These are phyloP conservation scores for Lanmaoa rubissima DNA, from an alignment of 768 basidiomycete species.

Conservation along the genomic window DNA sequence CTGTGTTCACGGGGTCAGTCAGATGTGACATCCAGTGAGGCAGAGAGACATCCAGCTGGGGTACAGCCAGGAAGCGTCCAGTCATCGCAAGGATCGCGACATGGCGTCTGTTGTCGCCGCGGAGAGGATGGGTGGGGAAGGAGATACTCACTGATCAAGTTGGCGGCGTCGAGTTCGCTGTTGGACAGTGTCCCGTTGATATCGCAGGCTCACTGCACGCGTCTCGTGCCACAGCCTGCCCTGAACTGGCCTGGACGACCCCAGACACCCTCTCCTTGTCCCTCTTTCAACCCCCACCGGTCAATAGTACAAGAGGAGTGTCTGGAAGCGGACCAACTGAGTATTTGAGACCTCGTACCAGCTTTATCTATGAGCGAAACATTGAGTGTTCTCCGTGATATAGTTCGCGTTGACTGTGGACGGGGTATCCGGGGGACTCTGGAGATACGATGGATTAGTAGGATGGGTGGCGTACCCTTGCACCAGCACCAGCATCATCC, in stretches of 20 bases:
- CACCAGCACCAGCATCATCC: conserved; percentile 14
- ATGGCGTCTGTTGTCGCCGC: background rate
- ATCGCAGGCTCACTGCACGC: background rate
- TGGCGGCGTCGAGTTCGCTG: conserved; percentile 20
- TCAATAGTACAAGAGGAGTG: background rate
- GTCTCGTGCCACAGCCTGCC: conserved; percentile 21
- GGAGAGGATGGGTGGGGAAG: background rate
- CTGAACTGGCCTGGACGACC: conserved; percentile 25
- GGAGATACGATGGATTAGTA: background rate
- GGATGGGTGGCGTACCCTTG: background rate
- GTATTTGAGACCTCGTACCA: background rate
- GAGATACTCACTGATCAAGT: conserved; percentile 39
- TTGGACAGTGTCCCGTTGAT: conserved; percentile 11
- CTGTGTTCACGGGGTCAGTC: conserved; percentile 30
- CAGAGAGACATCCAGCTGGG: conserved; percentile 49
- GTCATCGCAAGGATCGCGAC: conserved; percentile 1
- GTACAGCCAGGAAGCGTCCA: background rate
- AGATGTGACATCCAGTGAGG: conserved; percentile 41
- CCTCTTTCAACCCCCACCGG: background rate
- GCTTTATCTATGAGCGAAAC: background rate
- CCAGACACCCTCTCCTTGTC: conserved; percentile 23
- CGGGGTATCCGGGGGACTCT: conserved; percentile 20
- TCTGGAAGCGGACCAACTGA: too few relatives aligned
- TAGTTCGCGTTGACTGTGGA: background rate
- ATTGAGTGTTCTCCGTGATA: background rate